Evolutionary conservation across 176 grass and related monocot genomes (phyloP).

Genomic region (Zizania latifolia): DNA sequence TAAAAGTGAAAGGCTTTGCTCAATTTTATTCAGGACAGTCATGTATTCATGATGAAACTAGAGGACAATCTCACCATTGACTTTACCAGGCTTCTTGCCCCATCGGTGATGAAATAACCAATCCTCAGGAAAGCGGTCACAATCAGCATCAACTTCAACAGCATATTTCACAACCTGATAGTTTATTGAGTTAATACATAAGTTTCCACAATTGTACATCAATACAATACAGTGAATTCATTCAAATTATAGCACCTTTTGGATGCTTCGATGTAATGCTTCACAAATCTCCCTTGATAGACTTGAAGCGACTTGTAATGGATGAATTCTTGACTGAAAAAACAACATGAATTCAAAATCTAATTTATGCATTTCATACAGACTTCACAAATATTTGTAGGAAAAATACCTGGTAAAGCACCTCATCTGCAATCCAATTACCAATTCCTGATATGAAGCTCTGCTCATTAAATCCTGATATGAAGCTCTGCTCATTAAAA

Average conservation of each 20-base stretch:
- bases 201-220: not conserved
- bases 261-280: slow-evolving; percentile 63
- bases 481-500: slow-evolving; percentile 82
- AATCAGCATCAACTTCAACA: slow-evolving; percentile 79
- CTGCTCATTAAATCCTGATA: slow-evolving; percentile 80
- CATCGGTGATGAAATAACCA: slow-evolving; percentile 93
- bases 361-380: not conserved
- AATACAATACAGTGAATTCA: not conserved
- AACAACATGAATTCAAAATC: not conserved
- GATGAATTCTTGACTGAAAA: slow-evolving; percentile 75
- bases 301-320: slow-evolving; percentile 67
- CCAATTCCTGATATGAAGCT: slow-evolving; percentile 81
- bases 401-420: slow-evolving; percentile 68
- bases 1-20: not conserved
- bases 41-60: not conserved
- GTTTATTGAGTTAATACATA: slow-evolving; percentile 19
- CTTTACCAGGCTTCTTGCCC: slow-evolving; percentile 78
- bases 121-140: slow-evolving; percentile 58
- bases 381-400: not conserved
- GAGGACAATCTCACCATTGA: slow-evolving; percentile 48
- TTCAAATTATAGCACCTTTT: slow-evolving; percentile 46
- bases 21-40: not conserved
- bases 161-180: slow-evolving; percentile 75
- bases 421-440: slow-evolving; percentile 77
- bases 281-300: slow-evolving; percentile 65